A percentile compares a stretch with the other conserved stretches of the same genome.
These are phyloP conservation scores for Athelia sp. DNA, from an alignment of 1,284 basidiomycete species.

Conservation along the genomic window DNA sequence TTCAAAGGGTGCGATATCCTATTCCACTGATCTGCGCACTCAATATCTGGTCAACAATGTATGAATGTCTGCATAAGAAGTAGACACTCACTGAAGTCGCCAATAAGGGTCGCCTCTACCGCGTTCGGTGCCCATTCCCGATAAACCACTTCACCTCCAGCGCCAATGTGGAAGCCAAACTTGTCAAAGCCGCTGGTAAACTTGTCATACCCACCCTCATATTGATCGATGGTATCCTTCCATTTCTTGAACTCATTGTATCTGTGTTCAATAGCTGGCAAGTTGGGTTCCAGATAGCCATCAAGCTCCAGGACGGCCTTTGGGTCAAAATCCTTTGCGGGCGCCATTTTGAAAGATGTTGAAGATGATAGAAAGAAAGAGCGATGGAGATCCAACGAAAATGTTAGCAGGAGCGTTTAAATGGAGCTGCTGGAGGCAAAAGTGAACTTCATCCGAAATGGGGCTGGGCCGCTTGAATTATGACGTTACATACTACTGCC, in stretches of 20 bases:
- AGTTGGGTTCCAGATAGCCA: constrained; percentile 72
- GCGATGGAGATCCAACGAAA: background rate
- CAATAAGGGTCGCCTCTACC: constrained; percentile 78
- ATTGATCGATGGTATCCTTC: constrained; percentile 66
- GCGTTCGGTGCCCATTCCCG: constrained; percentile 97
- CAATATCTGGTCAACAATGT: constrained; percentile 8
- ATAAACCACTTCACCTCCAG: constrained; percentile 74
- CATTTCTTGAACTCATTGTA: constrained; percentile 70
- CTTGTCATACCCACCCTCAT: constrained; percentile 85
- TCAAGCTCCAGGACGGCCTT: constrained; percentile 58
- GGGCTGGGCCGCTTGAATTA: too few relatives aligned
- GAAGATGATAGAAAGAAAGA: constrained; percentile 8
- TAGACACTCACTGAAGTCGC: constrained; percentile 86
- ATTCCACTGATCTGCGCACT: constrained; percentile 78
- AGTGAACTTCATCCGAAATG: too few relatives aligned
- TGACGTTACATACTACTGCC: too few relatives aligned
- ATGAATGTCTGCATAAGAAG: constrained; percentile 3
- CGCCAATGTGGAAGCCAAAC: constrained; percentile 77
- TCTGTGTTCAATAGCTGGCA: constrained; percentile 67
- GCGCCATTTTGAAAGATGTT: constrained; percentile 28
- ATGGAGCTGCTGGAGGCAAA: too few relatives aligned
- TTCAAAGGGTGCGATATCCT: constrained; percentile 82
- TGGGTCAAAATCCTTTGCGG: constrained; percentile 37
- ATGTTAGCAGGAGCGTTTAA: too few relatives aligned
- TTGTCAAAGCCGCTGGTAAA: constrained; percentile 87